Evolutionary conservation across 768 basidiomycete genomes (phyloP).

Genomic region (Suillus spraguei): DNA sequence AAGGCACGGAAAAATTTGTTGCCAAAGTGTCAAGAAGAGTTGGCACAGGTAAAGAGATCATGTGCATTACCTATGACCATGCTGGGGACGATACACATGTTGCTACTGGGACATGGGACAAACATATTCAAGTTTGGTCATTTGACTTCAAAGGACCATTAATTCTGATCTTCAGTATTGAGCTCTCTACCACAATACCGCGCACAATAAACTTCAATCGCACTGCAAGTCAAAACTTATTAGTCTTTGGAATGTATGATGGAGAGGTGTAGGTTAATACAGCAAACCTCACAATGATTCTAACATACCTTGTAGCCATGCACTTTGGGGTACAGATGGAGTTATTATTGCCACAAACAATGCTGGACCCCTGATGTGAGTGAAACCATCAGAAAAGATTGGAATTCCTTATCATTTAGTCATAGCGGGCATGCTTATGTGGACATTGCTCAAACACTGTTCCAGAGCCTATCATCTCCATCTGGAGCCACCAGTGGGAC

Average conservation of each 20-base stretch:
- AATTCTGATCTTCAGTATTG: neutral
- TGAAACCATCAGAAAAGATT: neutral
- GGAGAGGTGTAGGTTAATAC: too few species aligned
- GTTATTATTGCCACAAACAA: neutral
- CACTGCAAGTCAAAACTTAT: neutral
- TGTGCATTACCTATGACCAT: neutral
- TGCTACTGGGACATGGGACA: neutral
- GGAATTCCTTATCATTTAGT: neutral
- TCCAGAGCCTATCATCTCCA: neutral
- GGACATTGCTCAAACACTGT: neutral
- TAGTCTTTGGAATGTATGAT: neutral
- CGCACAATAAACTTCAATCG: neutral
- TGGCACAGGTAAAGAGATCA: neutral
- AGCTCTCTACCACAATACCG: neutral
- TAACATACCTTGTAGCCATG: neutral
- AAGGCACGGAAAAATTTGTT: neutral
- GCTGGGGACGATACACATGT: neutral
- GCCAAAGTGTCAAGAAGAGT: neutral
- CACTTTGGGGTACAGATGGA: neutral
- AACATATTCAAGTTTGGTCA: neutral
- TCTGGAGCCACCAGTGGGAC: neutral
- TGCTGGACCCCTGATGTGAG: neutral
- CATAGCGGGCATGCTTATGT: neutral
- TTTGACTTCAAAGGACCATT: neutral
- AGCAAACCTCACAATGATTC: too few species aligned